Evolutionary conservation across 352 stramenopile species (phyloP).

Genomic region (Pythium oligandrum): DNA sequence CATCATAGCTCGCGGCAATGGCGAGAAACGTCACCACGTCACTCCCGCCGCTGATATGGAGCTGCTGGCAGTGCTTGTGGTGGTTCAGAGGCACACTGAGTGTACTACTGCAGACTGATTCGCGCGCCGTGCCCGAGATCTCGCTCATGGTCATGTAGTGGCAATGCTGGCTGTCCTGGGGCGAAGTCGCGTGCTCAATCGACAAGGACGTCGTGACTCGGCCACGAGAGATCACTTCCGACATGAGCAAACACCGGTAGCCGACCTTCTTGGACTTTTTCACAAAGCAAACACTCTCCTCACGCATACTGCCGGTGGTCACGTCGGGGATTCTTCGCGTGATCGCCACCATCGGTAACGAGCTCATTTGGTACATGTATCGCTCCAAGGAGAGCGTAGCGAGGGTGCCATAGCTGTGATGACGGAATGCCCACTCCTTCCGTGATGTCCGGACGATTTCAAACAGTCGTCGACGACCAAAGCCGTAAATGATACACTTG

Average conservation of each 20-base stretch:
- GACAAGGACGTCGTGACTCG: constrained; percentile 72
- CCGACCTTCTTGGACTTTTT: constrained; percentile 66
- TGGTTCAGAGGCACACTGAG: constrained; percentile 59
- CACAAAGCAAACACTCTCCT: constrained; percentile 79
- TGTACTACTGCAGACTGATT: constrained; percentile 68
- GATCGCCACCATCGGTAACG: constrained; percentile 75
- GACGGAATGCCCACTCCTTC: constrained; percentile 67
- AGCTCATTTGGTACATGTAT: constrained; percentile 57
- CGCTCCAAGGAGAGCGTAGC: constrained; percentile 64
- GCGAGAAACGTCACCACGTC: constrained; percentile 72
- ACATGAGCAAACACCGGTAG: constrained; percentile 76
- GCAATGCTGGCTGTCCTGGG: constrained; percentile 43
- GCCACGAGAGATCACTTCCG: constrained; percentile 74
- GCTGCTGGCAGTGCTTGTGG: constrained; percentile 69
- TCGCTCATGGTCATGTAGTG: constrained; percentile 83
- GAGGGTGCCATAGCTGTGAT: constrained; percentile 53
- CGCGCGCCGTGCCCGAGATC: constrained; percentile 45
- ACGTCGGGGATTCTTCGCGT: constrained; percentile 53
- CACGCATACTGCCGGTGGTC: constrained; percentile 42
- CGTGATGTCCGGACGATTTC: constrained; percentile 68
- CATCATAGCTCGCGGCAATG: constrained; percentile 71
- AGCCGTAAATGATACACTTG: constrained; percentile 71
- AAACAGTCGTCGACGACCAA: constrained; percentile 71
- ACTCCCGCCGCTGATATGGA: constrained; percentile 69
- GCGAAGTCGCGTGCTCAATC: constrained; percentile 51